Evolutionary conservation across 1,139 yeast species (phyloP).

Genomic region (Hanseniaspora uvarum): DNA sequence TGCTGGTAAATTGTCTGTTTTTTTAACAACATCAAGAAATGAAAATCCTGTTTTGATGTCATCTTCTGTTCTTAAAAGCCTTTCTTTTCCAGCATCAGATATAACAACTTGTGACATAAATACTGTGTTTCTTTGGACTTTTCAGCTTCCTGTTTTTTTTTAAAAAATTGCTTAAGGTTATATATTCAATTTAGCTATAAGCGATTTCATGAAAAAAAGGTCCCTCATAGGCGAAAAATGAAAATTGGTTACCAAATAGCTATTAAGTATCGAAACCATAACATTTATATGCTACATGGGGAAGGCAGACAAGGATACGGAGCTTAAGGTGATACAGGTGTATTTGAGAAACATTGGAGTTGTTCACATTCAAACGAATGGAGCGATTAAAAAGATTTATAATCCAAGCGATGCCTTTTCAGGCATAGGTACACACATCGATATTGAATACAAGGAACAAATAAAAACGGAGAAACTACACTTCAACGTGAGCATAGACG

Average conservation of each 20-base stretch:
- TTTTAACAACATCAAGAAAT: constrained; percentile 24
- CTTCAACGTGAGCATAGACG: background rate
- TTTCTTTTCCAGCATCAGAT: constrained; percentile 21
- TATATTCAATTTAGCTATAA: too few relatives aligned
- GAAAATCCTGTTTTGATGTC: constrained; percentile 24
- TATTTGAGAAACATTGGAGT: constrained; percentile 4
- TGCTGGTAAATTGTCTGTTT: constrained; percentile 27
- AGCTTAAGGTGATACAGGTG: background rate
- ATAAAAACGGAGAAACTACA: background rate
- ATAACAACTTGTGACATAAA: constrained; percentile 14
- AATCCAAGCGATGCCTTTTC: background rate
- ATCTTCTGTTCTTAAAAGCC: constrained; percentile 24
- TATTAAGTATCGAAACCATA: too few relatives aligned
- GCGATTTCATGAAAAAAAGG: background rate
- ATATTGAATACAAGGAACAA: background rate
- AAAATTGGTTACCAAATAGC: too few relatives aligned
- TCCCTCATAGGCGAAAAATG: too few relatives aligned
- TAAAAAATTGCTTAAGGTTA: background rate
- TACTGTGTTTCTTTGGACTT: background rate
- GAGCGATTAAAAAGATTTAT: background rate
- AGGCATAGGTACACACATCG: background rate
- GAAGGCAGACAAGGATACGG: background rate
- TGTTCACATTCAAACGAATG: constrained; percentile 6
- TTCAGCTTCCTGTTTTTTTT: background rate
- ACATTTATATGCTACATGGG: too few relatives aligned